Base-by-base conservation (phyloP, 352 stramenopile genomes). In the Aphanomyces stellatus region DNA sequence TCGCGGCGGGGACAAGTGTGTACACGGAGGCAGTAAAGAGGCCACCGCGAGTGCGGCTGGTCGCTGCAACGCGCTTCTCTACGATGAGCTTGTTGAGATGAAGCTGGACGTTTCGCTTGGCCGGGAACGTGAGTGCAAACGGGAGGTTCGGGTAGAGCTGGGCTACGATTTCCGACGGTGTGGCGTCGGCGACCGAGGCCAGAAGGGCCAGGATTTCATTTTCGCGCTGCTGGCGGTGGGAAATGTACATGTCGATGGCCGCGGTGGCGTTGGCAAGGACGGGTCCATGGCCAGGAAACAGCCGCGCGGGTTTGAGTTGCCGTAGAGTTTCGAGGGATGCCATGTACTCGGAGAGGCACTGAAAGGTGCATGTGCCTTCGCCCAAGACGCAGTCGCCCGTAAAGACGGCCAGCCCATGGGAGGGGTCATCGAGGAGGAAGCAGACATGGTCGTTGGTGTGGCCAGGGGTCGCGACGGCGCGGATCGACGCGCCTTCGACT, bases 371-470 rank as follows among this genome's bases (percentile, higher is more conserved):
- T 53, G 87, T 96, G 10, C 88, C 88, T 43, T 80, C 77, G 22
- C 88, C 88, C 42, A 96, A 69, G 4, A 96, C 63, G 53, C 87
- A 94, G 69, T 96, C 88, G 53, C 87, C 88, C 0, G 85, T 91
- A 65, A 96, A 94, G 8, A 96, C 65, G 7, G 71, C 4, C 43
- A 51, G 0, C 68, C 33, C 43, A 8, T 25, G 51, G 24, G 33
- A 53, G 19, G 68, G 61, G 27, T 74, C 63, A 33, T 88, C 69
- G 27, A 95, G 60, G 10, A 91, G 27, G 31, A 96, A 94, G 65
- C 82, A 88, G 48, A 91, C 77, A 70, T 96, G 87, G 67, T 96
- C 88, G 57, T 81, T 80, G 62, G 82, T 91, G 66, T 96, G 88
- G 25, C 88, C 88, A 6, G 88, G 88, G 48, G 87, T 93, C 71